phyloP scores from a whole-genome alignment of 108 stramenopile genomes.

The Schizochytrium sp. region DNA sequence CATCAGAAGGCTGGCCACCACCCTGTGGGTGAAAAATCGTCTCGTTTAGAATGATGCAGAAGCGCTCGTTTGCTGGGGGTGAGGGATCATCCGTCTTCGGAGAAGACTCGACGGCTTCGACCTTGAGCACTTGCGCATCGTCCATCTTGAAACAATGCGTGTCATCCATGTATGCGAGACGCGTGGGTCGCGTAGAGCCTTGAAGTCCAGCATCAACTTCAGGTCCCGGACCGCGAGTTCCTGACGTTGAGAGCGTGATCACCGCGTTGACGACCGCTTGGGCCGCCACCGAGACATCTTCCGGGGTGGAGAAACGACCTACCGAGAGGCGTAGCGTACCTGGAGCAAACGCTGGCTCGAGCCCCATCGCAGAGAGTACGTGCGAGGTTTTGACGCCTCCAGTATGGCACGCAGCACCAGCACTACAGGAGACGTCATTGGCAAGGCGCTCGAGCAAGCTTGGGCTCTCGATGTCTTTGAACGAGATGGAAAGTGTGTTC shows the following conservation, averaged over 20 bases:
- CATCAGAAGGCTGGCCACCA: constrained; percentile 72
- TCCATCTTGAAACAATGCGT: background rate
- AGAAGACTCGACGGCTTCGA: background rate
- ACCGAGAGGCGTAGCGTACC: constrained; percentile 84
- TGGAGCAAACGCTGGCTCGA: constrained; percentile 59
- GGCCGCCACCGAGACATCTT: constrained; percentile 70
- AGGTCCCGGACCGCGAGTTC: too few relatives aligned
- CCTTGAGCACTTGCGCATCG: background rate
- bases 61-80: too few relatives aligned
- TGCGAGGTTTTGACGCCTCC: constrained; percentile 43
- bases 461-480: constrained; percentile 55
- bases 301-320: constrained; percentile 66
- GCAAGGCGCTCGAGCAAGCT: constrained; percentile 53
- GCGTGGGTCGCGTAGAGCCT: background rate
- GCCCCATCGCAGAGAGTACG: constrained; percentile 77
- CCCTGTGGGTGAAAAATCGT: constrained; percentile 74
- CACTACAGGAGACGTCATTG: constrained; percentile 68
- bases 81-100: too few relatives aligned
- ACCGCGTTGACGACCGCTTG: background rate
- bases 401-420: constrained; percentile 79
- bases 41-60: constrained; percentile 40
- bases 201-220: too few relatives aligned
- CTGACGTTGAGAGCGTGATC: background rate
- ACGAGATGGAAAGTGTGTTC: constrained; percentile 81
- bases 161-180: background rate